Evolutionary conservation across 805 yeast species (phyloP), one percentile per base, ranked within the genome.

Genomic region (Candida mattraensis): DNA sequence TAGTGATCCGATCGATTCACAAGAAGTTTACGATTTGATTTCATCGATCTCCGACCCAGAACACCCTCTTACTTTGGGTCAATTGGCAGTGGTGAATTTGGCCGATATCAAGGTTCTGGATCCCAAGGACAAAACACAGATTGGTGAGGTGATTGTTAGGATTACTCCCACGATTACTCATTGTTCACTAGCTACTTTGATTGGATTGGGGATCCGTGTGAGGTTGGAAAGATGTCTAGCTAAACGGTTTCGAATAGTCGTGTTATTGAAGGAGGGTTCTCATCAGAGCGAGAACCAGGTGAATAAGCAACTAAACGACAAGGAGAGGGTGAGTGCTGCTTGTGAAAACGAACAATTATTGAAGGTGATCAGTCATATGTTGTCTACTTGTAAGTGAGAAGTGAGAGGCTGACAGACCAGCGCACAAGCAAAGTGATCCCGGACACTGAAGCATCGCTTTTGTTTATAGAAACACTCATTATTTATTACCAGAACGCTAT

Each of bases 121-220:
- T 51, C 67, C 77, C 8, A 74, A 76, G 4, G 68, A 72, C 33
- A 53, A 54, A 24, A 50, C 67, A 19, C 72, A 73, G 23, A 77
- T 88, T 52, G 83, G 93, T 0, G 86, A 82, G 44, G 87, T 93
- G 1, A 53, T 77, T 15, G 87, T 93, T 18, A 77, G 75, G 50
- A 93, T 93, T 43, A 93, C 99, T 0, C 99, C 99, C 1, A 93
- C 99, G 0, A 91, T 93, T 50, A 93, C 98, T 4, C 99, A 93
- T 55, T 93, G 99, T 59, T 87, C 96, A 0, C 69, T 93, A 42
- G 99, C 99, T 1, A 93, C 99, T 0, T 72, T 93, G 31, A 93
- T 93, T 39, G 99, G 99, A 0, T 70, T 93, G 24, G 98, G 99
- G 0, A 87, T 93, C 35, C 69, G 97, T 33, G 98, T 93, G 1